These are phyloP conservation scores for Phytophthora tentaculata DNA, from an alignment of 352 stramenopile species.

Conservation along the genomic window DNA sequence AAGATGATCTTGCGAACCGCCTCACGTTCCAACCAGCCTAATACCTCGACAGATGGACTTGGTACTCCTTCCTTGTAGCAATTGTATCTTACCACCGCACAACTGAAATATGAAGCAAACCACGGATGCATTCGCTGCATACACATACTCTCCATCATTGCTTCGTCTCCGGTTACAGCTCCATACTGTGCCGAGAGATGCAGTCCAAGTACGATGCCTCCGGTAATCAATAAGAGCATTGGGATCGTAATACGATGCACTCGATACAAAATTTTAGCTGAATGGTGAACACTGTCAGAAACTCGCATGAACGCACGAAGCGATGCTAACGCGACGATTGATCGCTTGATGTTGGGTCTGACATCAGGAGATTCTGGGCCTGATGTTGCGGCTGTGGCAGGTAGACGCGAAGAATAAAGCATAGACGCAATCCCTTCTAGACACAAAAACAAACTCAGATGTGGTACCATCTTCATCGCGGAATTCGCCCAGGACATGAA, in stretches of 20 bases:
- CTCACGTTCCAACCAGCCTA: constrained; percentile 31
- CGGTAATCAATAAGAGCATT: constrained; percentile 24
- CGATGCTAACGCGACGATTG: neutral
- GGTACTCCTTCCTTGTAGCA: constrained; percentile 34
- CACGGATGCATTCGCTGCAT: constrained; percentile 42
- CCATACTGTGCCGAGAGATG: constrained; percentile 15
- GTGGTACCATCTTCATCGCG: constrained; percentile 40
- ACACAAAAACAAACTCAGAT: constrained; percentile 45
- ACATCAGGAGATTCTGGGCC: neutral
- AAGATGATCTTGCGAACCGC: constrained; percentile 44
- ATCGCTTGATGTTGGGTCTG: neutral
- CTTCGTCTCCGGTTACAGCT: neutral
- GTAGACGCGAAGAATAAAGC: constrained; percentile 4
- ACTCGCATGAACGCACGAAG: neutral
- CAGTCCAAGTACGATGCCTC: constrained; percentile 6
- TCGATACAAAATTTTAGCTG: neutral
- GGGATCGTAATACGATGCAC: constrained; percentile 26
- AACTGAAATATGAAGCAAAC: constrained; percentile 45
- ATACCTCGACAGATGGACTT: neutral
- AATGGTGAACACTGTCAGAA: neutral
- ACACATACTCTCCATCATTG: constrained; percentile 25
- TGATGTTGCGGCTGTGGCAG: neutral
- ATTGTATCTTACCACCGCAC: constrained; percentile 46
- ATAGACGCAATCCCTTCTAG: constrained; percentile 33
- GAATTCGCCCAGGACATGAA: constrained; percentile 34